phyloP scores from a whole-genome alignment of 768 basidiomycete genomes.

The Exsudoporus frostii region DNA sequence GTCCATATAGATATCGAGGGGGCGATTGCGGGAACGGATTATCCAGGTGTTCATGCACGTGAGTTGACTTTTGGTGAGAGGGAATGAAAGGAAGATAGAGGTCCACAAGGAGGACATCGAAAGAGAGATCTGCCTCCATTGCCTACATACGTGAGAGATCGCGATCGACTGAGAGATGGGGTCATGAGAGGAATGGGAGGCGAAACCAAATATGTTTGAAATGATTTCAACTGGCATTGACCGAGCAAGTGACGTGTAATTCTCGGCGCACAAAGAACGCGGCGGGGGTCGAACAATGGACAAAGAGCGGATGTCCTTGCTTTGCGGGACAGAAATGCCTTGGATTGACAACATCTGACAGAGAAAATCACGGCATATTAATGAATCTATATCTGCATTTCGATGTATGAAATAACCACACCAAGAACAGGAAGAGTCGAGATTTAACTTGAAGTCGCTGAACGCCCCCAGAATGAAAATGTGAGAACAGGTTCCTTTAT shows the following conservation, averaged over 20 bases:
- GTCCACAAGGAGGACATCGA: conserved; percentile 49
- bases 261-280: not conserved
- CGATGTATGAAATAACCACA: not conserved
- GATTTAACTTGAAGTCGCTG: not conserved
- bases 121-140: conserved; percentile 50
- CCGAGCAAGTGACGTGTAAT: not conserved
- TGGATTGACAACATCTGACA: conserved; percentile 14
- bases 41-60: conserved; percentile 38
- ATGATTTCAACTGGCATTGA: conserved; percentile 37
- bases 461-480: not conserved
- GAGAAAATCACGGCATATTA: not conserved
- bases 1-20: conserved; percentile 53
- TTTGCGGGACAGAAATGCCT: not conserved
- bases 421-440: not conserved
- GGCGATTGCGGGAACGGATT: conserved; percentile 41
- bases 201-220: conserved; percentile 34
- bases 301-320: not conserved
- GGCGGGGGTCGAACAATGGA: not conserved
- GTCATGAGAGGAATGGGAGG: conserved; percentile 28
- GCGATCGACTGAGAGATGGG: conserved; percentile 27
- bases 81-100: conserved; percentile 44
- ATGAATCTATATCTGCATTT: not conserved
- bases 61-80: conserved; percentile 38
- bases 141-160: conserved; percentile 48
- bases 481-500: not conserved